phyloP scores from a whole-genome alignment of 768 basidiomycete genomes.

The Termitomyces sp. region DNA sequence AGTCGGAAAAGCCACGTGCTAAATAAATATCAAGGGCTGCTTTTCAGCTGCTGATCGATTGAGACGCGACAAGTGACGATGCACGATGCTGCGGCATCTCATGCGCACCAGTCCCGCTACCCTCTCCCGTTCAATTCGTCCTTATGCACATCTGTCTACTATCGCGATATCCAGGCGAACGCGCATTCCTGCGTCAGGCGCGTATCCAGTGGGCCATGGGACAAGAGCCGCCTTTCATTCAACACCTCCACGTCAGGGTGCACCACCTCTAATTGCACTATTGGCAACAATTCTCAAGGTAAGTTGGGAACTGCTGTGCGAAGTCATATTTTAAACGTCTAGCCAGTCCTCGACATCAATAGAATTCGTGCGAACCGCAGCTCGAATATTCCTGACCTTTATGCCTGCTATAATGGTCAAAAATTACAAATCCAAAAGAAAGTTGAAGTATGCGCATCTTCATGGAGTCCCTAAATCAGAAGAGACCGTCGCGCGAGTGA shows the following conservation, averaged over 20 bases:
- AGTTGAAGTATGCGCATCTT: slow-evolving; percentile 47
- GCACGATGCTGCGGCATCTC: slow-evolving; percentile 51
- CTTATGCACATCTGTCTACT: not conserved
- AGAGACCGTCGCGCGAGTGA: slow-evolving; percentile 44
- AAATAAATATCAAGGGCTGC: too few relatives aligned
- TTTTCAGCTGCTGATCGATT: too few relatives aligned
- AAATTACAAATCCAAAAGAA: slow-evolving; percentile 46
- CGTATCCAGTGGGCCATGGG: not conserved
- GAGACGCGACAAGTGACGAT: slow-evolving; percentile 21
- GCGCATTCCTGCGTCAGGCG: not conserved
- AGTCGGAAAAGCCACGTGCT: too few relatives aligned
- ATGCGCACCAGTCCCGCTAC: slow-evolving; percentile 24
- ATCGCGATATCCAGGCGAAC: not conserved
- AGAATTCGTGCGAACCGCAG: slow-evolving; percentile 65
- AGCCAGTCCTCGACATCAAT: slow-evolving; percentile 72
- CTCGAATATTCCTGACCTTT: slow-evolving; percentile 71
- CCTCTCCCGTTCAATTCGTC: slow-evolving; percentile 11
- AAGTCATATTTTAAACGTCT: slow-evolving; percentile 5
- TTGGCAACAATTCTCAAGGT: slow-evolving; percentile 65
- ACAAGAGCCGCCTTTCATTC: slow-evolving; percentile 30
- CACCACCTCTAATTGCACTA: slow-evolving; percentile 45
- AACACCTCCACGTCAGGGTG: slow-evolving; percentile 29
- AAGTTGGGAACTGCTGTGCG: slow-evolving; percentile 9
- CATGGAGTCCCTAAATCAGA: slow-evolving; percentile 49
- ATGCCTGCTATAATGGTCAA: slow-evolving; percentile 65